These are phyloP conservation scores for Dothidotthia symphoricarpi DNA, from an alignment of 2,329 filamentous ascomycete species.

Conservation along the genomic window DNA sequence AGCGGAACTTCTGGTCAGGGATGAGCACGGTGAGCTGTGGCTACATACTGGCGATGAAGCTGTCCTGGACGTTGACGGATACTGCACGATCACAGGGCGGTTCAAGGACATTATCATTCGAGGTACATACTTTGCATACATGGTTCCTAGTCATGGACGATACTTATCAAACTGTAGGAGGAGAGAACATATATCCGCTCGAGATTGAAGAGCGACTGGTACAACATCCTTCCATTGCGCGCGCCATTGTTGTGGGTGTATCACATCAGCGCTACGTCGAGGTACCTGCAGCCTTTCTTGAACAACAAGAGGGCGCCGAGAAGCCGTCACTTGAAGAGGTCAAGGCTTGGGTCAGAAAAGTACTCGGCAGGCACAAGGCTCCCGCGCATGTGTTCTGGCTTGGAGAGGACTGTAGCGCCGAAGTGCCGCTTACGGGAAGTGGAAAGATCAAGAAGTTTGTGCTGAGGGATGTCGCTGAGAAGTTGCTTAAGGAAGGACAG, in stretches of 20 bases:
- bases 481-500: constrained; percentile 14
- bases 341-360: constrained; percentile 40
- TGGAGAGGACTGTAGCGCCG: constrained; percentile 49
- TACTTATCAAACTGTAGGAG: constrained; percentile 23
- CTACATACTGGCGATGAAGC: constrained; percentile 44
- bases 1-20: constrained; percentile 66
- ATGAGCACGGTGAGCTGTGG: constrained; percentile 55
- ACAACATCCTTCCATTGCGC: constrained; percentile 59
- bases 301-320: constrained; percentile 19
- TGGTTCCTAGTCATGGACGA: neutral
- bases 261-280: constrained; percentile 71
- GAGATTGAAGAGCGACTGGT: constrained; percentile 74
- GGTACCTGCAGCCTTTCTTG: constrained; percentile 66
- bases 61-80: constrained; percentile 48
- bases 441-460: constrained; percentile 49
- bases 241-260: constrained; percentile 69
- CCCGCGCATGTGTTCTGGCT: constrained; percentile 75
- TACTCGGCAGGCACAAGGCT: constrained; percentile 49
- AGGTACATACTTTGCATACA: constrained; percentile 42
- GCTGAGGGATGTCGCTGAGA: constrained; percentile 30
- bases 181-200: constrained; percentile 58
- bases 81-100: constrained; percentile 69
- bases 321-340: constrained; percentile 37
- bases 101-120: constrained; percentile 81
- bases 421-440: constrained; percentile 45